A percentile compares a stretch with the other conserved stretches of the same genome.
Evolutionary conservation across 768 basidiomycete species (phyloP).

Genomic region (Amanita brunnescens): DNA sequence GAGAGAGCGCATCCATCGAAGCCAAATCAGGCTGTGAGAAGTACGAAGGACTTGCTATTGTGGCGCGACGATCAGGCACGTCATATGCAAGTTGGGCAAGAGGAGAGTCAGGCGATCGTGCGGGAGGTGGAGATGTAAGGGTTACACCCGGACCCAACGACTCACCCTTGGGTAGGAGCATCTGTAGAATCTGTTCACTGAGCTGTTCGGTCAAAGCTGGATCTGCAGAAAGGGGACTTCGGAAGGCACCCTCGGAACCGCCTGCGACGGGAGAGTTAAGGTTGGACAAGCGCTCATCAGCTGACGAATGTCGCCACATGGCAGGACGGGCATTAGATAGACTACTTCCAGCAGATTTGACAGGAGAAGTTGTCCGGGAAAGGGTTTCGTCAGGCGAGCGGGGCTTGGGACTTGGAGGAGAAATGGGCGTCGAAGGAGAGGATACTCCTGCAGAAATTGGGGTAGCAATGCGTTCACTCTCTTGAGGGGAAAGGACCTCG

Average conservation of each 20-base stretch:
- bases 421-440: background rate
- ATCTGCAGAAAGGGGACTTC: background rate
- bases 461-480: background rate
- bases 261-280: constrained; percentile 6
- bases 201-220: constrained; percentile 12
- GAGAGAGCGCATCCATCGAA: background rate
- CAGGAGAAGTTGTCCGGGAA: background rate
- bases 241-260: background rate
- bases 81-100: constrained; percentile 15
- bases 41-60: background rate
- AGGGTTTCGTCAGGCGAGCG: background rate
- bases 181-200: constrained; percentile 8
- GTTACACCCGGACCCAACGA: background rate
- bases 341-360: background rate
- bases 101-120: constrained; percentile 11
- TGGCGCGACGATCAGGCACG: constrained; percentile 5
- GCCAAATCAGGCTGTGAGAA: background rate
- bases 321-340: background rate
- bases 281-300: background rate
- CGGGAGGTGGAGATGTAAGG: constrained; percentile 7
- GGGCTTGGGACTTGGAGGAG: background rate
- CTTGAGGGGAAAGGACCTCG: background rate
- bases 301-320: background rate
- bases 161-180: background rate
- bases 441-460: background rate